Base-by-base conservation (phyloP, 2,329 filamentous ascomycete genomes). In the Colletotrichum lentis region DNA sequence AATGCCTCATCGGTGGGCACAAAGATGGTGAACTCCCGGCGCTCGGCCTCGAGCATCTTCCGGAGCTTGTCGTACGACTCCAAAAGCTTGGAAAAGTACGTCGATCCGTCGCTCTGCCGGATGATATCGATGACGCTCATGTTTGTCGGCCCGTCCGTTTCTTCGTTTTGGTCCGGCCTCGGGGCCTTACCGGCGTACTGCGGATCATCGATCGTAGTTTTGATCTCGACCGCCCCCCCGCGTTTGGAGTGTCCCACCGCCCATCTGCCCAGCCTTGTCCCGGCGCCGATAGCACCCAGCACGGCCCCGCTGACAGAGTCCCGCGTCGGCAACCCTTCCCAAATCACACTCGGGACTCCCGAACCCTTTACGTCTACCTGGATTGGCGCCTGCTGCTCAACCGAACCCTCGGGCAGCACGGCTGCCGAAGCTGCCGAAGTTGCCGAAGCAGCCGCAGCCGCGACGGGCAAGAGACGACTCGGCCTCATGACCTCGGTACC, bases 1-100 rank as follows among this genome's bases (percentile, higher is more conserved):
- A 69, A 27, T 3, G 67, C 67, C 3, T 62, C 57, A 53, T 69
- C 57, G 2, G 44, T 46, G 12, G 67, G 67, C n/a, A 60, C 31
- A 4, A 69, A 54, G 5, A 67, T 31, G 0, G 67, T 69, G 6
- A 58, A 10, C 0, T 5, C 22, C 20, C 14, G 14, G 1, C 8
- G 0, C 14, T 22, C 20, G 41, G 35, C 20, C 5, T n/a, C 24
- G 11, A 69, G 39, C 22, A 27, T 56, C 2, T 43, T 22, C 3
- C 27, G 50, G 14, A 67, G 44, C 5, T 31, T 43, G 5, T 43
- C 27, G 24, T 62, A 58, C 10, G 41, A 35, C 14, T n/a, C 37
- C 4, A 69, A 14, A 16, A 69, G 63, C 5, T 8, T 41, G 5
- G 63, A n/a, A 24, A 67, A 69, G 3, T 57, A 53, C 0, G 44